Evolutionary conservation across 345 rosid species (phyloP).

Genomic region (Citrus sp.): DNA sequence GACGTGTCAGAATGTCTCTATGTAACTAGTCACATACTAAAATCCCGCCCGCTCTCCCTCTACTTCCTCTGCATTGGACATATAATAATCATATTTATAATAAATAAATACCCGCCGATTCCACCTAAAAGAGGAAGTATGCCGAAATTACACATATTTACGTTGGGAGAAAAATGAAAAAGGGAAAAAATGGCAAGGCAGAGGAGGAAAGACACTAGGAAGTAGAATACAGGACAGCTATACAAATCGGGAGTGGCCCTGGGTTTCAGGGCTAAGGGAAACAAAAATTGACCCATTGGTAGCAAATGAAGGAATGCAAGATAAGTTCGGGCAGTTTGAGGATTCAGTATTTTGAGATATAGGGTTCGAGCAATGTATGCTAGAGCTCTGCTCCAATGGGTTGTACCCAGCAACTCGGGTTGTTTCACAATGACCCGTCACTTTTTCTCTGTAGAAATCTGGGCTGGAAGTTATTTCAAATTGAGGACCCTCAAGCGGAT

Average conservation of each 20-base stretch:
- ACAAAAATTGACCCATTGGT: conserved; percentile 3
- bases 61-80: background rate
- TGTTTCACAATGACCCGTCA: conserved; percentile 5
- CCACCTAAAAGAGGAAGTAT: background rate
- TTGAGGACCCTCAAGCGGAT: background rate
- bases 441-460: conserved; percentile 11
- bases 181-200: background rate
- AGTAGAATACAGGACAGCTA: background rate
- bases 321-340: conserved; percentile 3
- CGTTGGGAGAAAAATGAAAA: background rate
- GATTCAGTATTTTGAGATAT: background rate
- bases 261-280: conserved; percentile 9
- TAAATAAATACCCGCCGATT: background rate
- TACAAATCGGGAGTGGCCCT: conserved; percentile 16
- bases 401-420: conserved; percentile 6
- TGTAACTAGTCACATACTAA: background rate
- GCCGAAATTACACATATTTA: background rate
- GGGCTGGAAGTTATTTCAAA: conserved; percentile 18
- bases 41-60: background rate
- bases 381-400: conserved; percentile 10
- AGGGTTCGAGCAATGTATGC: conserved; percentile 4
- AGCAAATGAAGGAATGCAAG: conserved; percentile 14
- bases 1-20: background rate
- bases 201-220: background rate
- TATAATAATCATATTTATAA: background rate